Percentiles rank a stretch among this genome's conserved stretches.
Conservation (phyloP, 441 rosid genomes). For the Macaranga tanarius region DNA sequence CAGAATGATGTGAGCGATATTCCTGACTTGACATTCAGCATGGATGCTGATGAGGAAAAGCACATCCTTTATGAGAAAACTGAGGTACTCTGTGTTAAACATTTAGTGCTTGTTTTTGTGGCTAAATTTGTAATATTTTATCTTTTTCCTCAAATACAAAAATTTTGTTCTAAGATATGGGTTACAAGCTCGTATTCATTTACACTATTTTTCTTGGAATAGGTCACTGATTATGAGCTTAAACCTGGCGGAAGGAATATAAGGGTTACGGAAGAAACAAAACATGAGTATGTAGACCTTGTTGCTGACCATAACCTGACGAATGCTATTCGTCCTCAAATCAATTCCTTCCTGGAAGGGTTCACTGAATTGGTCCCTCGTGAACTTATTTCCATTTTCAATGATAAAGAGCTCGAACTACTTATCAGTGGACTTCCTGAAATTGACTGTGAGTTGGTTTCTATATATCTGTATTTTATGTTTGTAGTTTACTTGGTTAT, state of each 20-base stretch:
- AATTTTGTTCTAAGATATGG: conserved; percentile 2
- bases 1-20: conserved; percentile 92
- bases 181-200: conserved; percentile 1
- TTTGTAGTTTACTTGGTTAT: conserved; percentile 21
- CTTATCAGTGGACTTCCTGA: conserved; percentile 99
- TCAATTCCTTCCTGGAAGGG: conserved; percentile 87
- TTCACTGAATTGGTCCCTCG: conserved; percentile 76
- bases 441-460: conserved; percentile 81
- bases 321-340: conserved; percentile 97
- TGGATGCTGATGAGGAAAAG: conserved; percentile 98
- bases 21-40: conserved; percentile 95
- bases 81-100: conserved; percentile 47
- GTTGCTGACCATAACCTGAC: conserved; percentile 96
- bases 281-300: conserved; percentile 95
- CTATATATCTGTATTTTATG: conserved; percentile 3
- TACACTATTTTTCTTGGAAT: conserved; percentile 29
- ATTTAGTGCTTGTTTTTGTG: background rate
- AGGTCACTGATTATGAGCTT: conserved; percentile 99
- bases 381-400: conserved; percentile 85
- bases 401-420: conserved; percentile 98
- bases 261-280: conserved; percentile 95
- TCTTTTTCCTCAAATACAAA: background rate
- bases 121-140: background rate
- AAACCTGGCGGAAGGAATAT: conserved; percentile 95
- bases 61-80: conserved; percentile 92